phyloP scores from a whole-genome alignment of 148 eudicot species.

The Oxyria digyna region DNA sequence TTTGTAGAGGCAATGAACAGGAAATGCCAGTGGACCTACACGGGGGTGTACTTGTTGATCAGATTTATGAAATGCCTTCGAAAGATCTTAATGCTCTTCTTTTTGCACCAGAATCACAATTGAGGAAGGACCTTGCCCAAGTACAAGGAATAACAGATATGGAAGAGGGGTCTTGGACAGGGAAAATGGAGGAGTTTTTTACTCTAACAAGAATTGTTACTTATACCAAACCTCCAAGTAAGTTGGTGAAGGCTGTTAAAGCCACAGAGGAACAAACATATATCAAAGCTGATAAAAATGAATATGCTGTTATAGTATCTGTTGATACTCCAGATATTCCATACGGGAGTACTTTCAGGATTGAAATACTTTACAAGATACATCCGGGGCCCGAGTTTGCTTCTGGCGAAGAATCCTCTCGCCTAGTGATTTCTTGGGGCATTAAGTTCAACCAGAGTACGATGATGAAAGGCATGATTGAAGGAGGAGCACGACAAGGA shows the following conservation, averaged over 20 bases:
- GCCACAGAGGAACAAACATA: conserved; percentile 79
- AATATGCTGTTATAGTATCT: conserved; percentile 41
- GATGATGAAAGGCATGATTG: conserved; percentile 81
- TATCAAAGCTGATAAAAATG: conserved; percentile 47
- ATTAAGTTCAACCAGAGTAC: conserved; percentile 58
- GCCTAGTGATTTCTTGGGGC: conserved; percentile 57
- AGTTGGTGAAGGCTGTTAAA: conserved; percentile 60
- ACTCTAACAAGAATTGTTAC: conserved; percentile 49
- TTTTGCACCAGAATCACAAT: conserved; percentile 57
- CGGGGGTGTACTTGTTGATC: conserved; percentile 71
- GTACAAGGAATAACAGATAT: conserved; percentile 55
- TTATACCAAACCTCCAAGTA: conserved; percentile 57
- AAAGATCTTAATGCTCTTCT: conserved; percentile 55
- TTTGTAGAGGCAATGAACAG: conserved; percentile 28
- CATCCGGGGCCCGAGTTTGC: conserved; percentile 46
- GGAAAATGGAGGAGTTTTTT: conserved; percentile 35
- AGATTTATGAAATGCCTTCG: conserved; percentile 34
- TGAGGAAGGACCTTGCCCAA: conserved; percentile 42
- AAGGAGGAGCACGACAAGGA: conserved; percentile 70
- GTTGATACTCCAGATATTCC: conserved; percentile 88
- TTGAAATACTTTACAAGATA: conserved; percentile 58
- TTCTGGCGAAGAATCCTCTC: conserved; percentile 62
- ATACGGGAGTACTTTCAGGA: conserved; percentile 54
- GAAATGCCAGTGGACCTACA: conserved; percentile 59
- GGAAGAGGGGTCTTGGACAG: conserved; percentile 63